These are phyloP conservation scores for Lipomyces yarrowii DNA, from an alignment of 1,139 yeast genomes.

Conservation along the genomic window DNA sequence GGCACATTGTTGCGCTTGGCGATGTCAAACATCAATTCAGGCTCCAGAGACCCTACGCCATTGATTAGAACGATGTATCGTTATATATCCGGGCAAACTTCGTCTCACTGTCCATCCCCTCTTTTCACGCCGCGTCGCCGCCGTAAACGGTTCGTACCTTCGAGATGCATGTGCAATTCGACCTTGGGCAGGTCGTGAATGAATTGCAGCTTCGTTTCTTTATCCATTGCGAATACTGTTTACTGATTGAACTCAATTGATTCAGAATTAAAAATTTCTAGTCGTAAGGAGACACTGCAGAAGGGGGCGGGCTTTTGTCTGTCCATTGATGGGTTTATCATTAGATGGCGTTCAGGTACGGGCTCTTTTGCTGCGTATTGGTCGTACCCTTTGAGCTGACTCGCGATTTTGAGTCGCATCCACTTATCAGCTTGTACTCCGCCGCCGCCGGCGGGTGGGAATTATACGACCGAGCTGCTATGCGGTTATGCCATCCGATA, in stretches of 20 bases:
- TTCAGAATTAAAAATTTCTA: background rate
- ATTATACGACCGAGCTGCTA: too few relatives aligned
- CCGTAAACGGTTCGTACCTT: constrained; percentile 15
- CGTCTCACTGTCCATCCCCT: background rate
- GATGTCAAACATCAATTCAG: constrained; percentile 64
- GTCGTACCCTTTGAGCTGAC: background rate
- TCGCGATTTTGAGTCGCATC: background rate
- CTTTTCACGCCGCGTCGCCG: background rate
- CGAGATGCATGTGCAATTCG: constrained; percentile 32
- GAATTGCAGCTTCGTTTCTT: constrained; percentile 27
- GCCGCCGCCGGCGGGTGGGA: background rate
- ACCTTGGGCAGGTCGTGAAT: constrained; percentile 31
- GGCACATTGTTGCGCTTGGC: constrained; percentile 59
- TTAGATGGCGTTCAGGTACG: background rate
- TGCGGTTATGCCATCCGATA: too few relatives aligned
- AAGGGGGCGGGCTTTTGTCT: background rate
- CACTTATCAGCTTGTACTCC: background rate
- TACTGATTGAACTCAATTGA: background rate
- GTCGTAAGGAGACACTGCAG: background rate
- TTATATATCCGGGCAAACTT: background rate
- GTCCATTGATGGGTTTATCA: background rate
- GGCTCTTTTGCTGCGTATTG: background rate
- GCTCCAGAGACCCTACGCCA: constrained; percentile 66
- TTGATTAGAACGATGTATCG: background rate
- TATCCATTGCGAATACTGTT: constrained; percentile 21